These are phyloP conservation scores for Metarhizium humberi DNA, from an alignment of 2,329 filamentous ascomycete genomes.

Conservation along the genomic window DNA sequence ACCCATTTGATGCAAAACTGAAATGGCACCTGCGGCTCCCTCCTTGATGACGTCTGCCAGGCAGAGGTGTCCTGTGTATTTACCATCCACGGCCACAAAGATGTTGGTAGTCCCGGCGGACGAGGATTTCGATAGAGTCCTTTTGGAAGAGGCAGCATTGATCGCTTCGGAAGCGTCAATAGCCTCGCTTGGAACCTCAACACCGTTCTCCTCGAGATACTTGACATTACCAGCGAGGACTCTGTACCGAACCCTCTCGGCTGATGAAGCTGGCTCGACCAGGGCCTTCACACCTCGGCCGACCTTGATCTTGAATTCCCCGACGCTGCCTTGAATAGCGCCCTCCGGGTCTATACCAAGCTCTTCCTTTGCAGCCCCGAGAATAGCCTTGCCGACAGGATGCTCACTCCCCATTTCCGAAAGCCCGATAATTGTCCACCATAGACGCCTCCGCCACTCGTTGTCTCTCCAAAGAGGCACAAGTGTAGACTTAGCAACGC, in stretches of 20 bases:
- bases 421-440: constrained; percentile 96
- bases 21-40: constrained; percentile 69
- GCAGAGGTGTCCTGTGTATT: constrained; percentile 73
- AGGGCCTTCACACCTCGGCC: constrained; percentile 77
- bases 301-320: constrained; percentile 74
- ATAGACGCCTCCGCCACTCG: constrained; percentile 62
- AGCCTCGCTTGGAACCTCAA: constrained; percentile 56
- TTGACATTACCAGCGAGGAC: constrained; percentile 77
- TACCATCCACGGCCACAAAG: constrained; percentile 76
- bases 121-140: constrained; percentile 19
- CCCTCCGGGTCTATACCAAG: constrained; percentile 64
- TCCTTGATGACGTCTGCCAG: constrained; percentile 89
- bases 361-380: constrained; percentile 64
- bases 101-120: constrained; percentile 71
- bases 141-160: constrained; percentile 34
- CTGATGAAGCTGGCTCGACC: constrained; percentile 64
- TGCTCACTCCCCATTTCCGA: constrained; percentile 94
- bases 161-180: constrained; percentile 53
- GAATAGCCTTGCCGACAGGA: constrained; percentile 84
- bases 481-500: constrained; percentile 63
- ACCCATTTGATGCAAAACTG: constrained; percentile 74
- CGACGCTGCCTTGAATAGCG: constrained; percentile 71
- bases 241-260: constrained; percentile 62
- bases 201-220: constrained; percentile 63
- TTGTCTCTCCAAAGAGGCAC: constrained; percentile 59